A percentile compares a stretch with the other conserved stretches of the same genome.
These are phyloP conservation scores for Colletotrichum sp. DNA, from an alignment of 2,329 filamentous ascomycete species.

Conservation along the genomic window DNA sequence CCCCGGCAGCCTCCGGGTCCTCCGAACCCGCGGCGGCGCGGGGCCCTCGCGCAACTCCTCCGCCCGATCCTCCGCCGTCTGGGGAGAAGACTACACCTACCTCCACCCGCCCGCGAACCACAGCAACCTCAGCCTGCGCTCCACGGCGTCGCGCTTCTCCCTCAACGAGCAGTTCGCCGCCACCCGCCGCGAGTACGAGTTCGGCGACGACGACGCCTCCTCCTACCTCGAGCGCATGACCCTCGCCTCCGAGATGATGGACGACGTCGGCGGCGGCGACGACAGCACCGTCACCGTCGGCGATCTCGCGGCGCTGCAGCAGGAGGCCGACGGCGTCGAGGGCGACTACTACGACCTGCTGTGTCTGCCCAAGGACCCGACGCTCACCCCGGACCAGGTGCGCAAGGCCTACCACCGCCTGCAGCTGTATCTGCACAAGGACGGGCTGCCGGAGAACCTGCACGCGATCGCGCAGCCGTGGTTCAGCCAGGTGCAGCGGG, in stretches of 20 bases:
- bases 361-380: slow-evolving; percentile 41
- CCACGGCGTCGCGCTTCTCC: slow-evolving; percentile 48
- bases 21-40: slow-evolving; percentile 22
- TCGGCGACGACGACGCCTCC: slow-evolving; percentile 52
- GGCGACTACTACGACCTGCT: slow-evolving; percentile 50
- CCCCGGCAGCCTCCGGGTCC: slow-evolving; percentile 32
- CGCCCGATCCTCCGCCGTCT: slow-evolving; percentile 26
- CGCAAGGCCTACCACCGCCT: slow-evolving; percentile 49
- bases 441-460: slow-evolving; percentile 42
- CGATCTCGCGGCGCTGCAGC: neutral
- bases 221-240: slow-evolving; percentile 43
- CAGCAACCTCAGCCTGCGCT: slow-evolving; percentile 31
- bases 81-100: slow-evolving; percentile 20
- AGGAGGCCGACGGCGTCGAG: slow-evolving; percentile 21
- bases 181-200: slow-evolving; percentile 50
- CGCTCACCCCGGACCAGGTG: slow-evolving; percentile 38
- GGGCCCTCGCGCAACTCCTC: slow-evolving; percentile 27
- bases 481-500: slow-evolving; percentile 44
- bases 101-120: slow-evolving; percentile 5
- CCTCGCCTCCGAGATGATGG: slow-evolving; percentile 25
- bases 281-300: slow-evolving; percentile 21
- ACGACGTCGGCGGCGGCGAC: slow-evolving; percentile 15
- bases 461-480: slow-evolving; percentile 43
- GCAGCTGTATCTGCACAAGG: slow-evolving; percentile 48
- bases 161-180: slow-evolving; percentile 53